Evolutionary conservation across 106 monocot genomes (phyloP).

Genomic region (Hemerocallis citrina): DNA sequence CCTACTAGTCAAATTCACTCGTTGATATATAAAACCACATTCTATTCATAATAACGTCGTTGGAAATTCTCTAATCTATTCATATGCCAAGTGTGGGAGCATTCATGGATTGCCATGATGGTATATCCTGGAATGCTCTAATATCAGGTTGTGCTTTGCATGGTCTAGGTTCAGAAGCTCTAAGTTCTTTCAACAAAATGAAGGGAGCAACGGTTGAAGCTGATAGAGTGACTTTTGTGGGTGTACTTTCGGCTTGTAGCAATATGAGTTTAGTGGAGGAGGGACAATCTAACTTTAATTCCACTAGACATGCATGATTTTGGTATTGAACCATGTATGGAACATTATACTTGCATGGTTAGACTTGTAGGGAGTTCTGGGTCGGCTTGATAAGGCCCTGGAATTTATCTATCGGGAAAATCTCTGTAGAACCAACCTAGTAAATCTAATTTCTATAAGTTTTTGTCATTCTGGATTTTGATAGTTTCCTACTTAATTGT

Average conservation of each 20-base stretch:
- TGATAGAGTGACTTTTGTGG: conserved; percentile 63
- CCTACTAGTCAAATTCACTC: conserved; percentile 50
- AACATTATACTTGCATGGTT: conserved; percentile 86
- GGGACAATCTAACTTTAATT: conserved; percentile 40
- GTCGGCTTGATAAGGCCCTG: conserved; percentile 60
- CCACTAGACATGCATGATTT: conserved; percentile 38
- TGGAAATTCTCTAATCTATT: conserved; percentile 61
- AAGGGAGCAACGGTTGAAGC: conserved; percentile 27
- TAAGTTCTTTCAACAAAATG: conserved; percentile 55
- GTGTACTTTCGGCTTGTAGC: conserved; percentile 66
- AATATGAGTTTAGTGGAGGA: conserved; percentile 50
- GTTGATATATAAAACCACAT: conserved; percentile 53
- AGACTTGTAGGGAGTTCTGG: conserved; percentile 75
- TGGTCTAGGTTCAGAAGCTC: conserved; percentile 46
- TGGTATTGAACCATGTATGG: conserved; percentile 65
- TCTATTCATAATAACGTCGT: conserved; percentile 39
- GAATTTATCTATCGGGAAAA: conserved; percentile 56
- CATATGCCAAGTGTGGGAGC: conserved; percentile 76
- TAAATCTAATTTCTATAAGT: too few relatives aligned
- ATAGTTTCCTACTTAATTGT: too few relatives aligned
- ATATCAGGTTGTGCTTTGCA: conserved; percentile 79
- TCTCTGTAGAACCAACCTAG: conserved; percentile 50
- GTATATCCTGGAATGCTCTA: conserved; percentile 83
- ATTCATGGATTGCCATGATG: conserved; percentile 43
- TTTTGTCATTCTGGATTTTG: too few relatives aligned